These are phyloP conservation scores for Pseudogymnoascus verrucosus DNA, from an alignment of 2,329 filamentous ascomycete genomes.

Conservation along the genomic window DNA sequence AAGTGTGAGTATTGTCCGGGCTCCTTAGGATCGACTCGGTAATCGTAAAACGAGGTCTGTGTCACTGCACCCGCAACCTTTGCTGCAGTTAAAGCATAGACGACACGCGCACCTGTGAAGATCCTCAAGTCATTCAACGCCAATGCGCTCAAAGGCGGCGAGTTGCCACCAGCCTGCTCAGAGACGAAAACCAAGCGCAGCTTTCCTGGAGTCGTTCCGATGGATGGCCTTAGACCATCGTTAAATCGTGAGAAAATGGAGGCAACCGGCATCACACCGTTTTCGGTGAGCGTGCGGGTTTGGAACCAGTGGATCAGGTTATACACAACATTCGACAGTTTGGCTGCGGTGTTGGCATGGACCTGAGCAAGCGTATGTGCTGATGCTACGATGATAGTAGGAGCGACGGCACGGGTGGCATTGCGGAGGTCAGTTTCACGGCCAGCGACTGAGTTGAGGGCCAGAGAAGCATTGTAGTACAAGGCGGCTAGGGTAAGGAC, in stretches of 20 bases:
- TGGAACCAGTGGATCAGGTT: conserved; percentile 65
- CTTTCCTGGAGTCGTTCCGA: conserved; percentile 60
- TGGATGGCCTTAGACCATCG: conserved; percentile 46
- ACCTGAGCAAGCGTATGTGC: conserved; percentile 63
- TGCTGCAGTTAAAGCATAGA: conserved; percentile 77
- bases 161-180: conserved; percentile 57
- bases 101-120: conserved; percentile 68
- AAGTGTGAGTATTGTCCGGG: conserved; percentile 55
- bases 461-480: conserved; percentile 75
- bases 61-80: conserved; percentile 83
- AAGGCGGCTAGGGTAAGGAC: conserved; percentile 74
- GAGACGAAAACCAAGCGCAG: conserved; percentile 75
- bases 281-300: conserved; percentile 56
- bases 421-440: conserved; percentile 61
- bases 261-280: conserved; percentile 65
- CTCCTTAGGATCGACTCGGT: conserved; percentile 47
- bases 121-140: conserved; percentile 75
- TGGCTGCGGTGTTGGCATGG: conserved; percentile 53
- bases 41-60: conserved; percentile 84
- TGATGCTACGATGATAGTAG: conserved; percentile 74
- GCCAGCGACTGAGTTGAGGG: conserved; percentile 81
- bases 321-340: conserved; percentile 54
- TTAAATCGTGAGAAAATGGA: conserved; percentile 55
- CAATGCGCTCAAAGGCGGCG: conserved; percentile 57
- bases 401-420: conserved; percentile 66